phyloP scores from a whole-genome alignment of 2,329 filamentous ascomycete genomes.

The Botrytis pseudocinerea region DNA sequence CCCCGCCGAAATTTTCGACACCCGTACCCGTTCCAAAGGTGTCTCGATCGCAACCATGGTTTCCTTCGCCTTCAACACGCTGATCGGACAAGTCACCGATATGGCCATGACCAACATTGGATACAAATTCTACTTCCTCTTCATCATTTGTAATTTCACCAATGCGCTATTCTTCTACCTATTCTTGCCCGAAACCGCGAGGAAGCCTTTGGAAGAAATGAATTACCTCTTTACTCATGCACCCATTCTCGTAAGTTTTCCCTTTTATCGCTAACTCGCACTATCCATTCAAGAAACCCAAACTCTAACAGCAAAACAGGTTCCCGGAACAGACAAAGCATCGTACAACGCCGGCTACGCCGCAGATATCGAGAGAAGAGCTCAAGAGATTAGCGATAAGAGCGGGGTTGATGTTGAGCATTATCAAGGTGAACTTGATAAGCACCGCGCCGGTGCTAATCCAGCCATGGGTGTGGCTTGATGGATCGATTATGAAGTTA shows the following conservation, averaged over 20 bases:
- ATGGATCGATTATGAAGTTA: not conserved
- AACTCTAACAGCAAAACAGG: conserved; percentile 6
- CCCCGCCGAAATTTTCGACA: conserved; percentile 71
- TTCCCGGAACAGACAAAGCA: conserved; percentile 56
- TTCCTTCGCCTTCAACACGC: conserved; percentile 73
- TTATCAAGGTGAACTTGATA: not conserved
- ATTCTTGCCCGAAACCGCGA: conserved; percentile 65
- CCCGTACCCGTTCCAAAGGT: conserved; percentile 70
- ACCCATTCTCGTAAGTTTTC: conserved; percentile 52
- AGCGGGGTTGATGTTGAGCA: conserved; percentile 22
- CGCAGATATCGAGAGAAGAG: conserved; percentile 59
- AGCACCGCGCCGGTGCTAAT: not conserved
- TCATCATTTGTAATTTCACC: conserved; percentile 67
- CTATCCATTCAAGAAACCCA: not conserved
- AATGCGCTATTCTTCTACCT: conserved; percentile 69
- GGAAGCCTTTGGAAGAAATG: conserved; percentile 58
- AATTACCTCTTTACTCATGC: conserved; percentile 47
- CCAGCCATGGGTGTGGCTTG: not conserved
- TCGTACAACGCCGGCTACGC: conserved; percentile 49
- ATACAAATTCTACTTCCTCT: conserved; percentile 56
- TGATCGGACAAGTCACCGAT: conserved; percentile 70
- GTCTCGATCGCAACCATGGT: conserved; percentile 74
- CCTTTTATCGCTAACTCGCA: not conserved
- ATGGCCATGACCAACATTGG: conserved; percentile 51
- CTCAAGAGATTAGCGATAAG: conserved; percentile 59